A percentile compares a stretch with the other conserved stretches of the same genome.
phyloP scores from a whole-genome alignment of 768 basidiomycete genomes.

The Pulveroboletus sp. region DNA sequence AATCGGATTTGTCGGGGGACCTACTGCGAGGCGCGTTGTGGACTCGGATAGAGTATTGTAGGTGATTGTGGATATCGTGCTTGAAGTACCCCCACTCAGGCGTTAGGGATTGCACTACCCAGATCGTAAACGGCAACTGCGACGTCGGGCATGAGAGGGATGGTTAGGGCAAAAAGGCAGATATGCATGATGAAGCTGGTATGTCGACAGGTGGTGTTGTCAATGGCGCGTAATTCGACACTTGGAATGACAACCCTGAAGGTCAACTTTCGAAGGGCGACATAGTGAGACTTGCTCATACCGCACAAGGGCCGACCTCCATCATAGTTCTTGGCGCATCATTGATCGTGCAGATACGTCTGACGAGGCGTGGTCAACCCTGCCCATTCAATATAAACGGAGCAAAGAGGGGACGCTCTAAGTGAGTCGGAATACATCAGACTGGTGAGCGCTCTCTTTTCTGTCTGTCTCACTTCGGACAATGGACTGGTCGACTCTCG shows the following conservation, averaged over 20 bases:
- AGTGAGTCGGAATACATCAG: too few relatives aligned
- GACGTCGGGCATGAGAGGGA: too few relatives aligned
- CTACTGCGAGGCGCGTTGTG: neutral
- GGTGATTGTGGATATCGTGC: slow-evolving; percentile 17
- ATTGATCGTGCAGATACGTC: too few relatives aligned
- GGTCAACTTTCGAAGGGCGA: neutral
- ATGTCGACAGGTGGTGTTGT: neutral
- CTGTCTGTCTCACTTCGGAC: neutral
- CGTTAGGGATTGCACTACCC: neutral
- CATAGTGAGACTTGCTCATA: neutral
- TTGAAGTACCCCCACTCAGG: slow-evolving; percentile 13
- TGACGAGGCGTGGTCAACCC: too few relatives aligned
- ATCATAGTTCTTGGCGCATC: neutral
- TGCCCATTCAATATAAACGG: too few relatives aligned
- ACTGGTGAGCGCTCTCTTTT: too few relatives aligned
- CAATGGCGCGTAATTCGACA: neutral
- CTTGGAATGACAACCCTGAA: neutral
- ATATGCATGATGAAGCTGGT: neutral
- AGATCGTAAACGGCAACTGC: neutral
- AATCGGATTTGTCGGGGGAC: neutral
- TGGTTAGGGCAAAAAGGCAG: neutral
- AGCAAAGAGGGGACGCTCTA: neutral
- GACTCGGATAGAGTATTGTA: neutral
- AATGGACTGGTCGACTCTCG: neutral
- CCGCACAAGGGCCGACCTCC: neutral